phyloP scores from a whole-genome alignment of 805 yeast genomes.

The Hanseniaspora occidentalis region DNA sequence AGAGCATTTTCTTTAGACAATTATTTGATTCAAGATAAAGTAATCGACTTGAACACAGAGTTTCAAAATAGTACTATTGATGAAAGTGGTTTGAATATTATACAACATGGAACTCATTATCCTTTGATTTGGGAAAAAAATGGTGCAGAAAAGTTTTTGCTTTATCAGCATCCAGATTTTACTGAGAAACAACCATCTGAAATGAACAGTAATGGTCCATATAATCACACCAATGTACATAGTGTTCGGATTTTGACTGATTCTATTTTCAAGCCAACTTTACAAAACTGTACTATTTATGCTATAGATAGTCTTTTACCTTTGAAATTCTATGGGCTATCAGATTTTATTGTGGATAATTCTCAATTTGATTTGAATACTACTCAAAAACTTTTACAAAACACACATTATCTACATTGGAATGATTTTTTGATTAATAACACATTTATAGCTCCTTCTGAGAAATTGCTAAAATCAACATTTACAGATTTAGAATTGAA shows the following conservation, averaged over 20 bases:
- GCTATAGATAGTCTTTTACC: constrained; percentile 2
- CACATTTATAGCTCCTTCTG: constrained; percentile 37
- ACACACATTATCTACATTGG: constrained; percentile 12
- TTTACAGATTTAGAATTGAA: constrained; percentile 32
- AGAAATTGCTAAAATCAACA: constrained; percentile 21
- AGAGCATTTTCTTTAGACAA: constrained; percentile 14
- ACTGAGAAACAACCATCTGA: not conserved
- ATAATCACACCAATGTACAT: not conserved
- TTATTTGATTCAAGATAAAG: constrained; percentile 23
- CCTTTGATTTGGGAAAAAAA: constrained; percentile 12
- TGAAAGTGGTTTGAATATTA: not conserved
- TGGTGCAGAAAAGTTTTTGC: constrained; percentile 1
- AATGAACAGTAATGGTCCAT: not conserved
- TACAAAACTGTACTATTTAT: constrained; percentile 55
- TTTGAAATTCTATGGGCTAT: not conserved
- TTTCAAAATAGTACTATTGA: not conserved
- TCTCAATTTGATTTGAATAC: constrained; percentile 6
- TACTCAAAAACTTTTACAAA: constrained; percentile 1
- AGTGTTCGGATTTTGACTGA: constrained; percentile 22
- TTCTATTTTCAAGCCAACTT: constrained; percentile 42
- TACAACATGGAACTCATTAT: constrained; percentile 1
- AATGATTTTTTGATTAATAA: constrained; percentile 18
- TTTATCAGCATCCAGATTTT: constrained; percentile 1
- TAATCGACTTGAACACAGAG: constrained; percentile 20
- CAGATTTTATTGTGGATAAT: not conserved